A percentile compares a stretch with the other conserved stretches of the same genome.
Conservation (phyloP, 768 basidiomycete species). For the Kondoa subrosea region DNA sequence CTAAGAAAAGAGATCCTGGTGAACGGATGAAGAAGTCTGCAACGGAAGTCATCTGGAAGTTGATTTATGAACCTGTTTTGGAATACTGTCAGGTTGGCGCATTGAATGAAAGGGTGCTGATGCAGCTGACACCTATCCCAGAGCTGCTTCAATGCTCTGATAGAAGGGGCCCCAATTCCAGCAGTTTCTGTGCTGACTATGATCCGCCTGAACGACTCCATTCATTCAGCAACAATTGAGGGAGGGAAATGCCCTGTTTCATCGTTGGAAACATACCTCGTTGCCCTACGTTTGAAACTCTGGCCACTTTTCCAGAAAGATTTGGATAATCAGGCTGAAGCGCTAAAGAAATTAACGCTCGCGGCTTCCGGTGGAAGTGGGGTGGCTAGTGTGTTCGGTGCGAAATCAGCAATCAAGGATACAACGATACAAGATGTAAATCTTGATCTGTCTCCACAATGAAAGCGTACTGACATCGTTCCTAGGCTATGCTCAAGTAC, state of each 20-base stretch:
- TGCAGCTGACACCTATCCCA: conserved; percentile 28
- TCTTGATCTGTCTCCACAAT: conserved; percentile 9
- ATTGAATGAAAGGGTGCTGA: neutral
- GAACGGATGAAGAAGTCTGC: conserved; percentile 28
- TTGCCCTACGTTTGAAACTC: conserved; percentile 62
- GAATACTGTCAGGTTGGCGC: conserved; percentile 60
- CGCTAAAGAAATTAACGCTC: conserved; percentile 66
- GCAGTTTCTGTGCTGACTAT: conserved; percentile 66
- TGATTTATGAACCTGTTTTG: conserved; percentile 75
- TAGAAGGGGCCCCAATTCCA: conserved; percentile 54
- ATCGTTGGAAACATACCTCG: conserved; percentile 65
- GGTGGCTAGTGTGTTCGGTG: conserved; percentile 38
- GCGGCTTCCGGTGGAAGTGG: conserved; percentile 35
- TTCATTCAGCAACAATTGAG: conserved; percentile 46
- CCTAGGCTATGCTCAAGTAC: conserved; percentile 51
- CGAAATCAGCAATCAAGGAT: conserved; percentile 44
- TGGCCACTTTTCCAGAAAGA: conserved; percentile 88
- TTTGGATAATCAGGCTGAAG: conserved; percentile 67
- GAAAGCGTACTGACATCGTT: neutral
- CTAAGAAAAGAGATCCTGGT: conserved; percentile 38
- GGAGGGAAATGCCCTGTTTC: conserved; percentile 27
- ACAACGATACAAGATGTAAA: conserved; percentile 46
- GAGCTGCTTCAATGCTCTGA: conserved; percentile 50
- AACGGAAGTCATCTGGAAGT: conserved; percentile 64
- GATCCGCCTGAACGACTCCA: conserved; percentile 73